Base-by-base conservation (phyloP, 371 early-diverging fungal genomes). In the Mucor plumbeus region DNA sequence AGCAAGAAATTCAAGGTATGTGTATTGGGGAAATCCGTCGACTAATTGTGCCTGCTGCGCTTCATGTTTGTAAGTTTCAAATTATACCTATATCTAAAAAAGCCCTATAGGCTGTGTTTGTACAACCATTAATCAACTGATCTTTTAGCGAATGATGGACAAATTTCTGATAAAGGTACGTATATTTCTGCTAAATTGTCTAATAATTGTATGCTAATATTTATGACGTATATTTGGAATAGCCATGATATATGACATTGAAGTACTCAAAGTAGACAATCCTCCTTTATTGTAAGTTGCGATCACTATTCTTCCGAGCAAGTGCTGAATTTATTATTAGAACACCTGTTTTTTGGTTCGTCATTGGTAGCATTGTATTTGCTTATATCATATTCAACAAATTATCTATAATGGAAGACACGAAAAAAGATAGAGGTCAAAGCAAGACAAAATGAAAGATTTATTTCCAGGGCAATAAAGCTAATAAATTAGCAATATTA, bases 281-380 rank as follows among this genome's bases (percentile, higher is more conserved):
- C 7, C 44, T 1, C 44, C 44, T 1, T 7, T 44, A 44, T 17
- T 44, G 44, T 44, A 44, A 44, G 44, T n/a, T 8, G 17, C 7
- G n/a, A 44, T 7, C 5, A 17, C 7, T 44, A 15, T 44, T 44
- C 44, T 44, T 26, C 26, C n/a, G 7, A 44, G 7, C 44, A 15
- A 44, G 17, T 44, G 44, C 44, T 44, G 17, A 44, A 44, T 44
- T 44, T 44, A 44, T 44, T 44, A n/a, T 44, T 44, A 44, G 44
- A 44, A 44, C 44, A 8, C 44, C 44, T 17, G n/a, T 44, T 15
- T 44, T 44, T 44, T 44, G 44, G 44, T n/a, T 44, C 17, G 17
- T 44, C n/a, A 44, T 44, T 44, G 44, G 44, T 44, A 44, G 44
- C n/a, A 44, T 44, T 44, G 44, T 17, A 13, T 7, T 17, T 44